A percentile compares a stretch with the other conserved stretches of the same genome.
Conservation (phyloP, 148 eudicot species). For the Diospyros kaki region DNA sequence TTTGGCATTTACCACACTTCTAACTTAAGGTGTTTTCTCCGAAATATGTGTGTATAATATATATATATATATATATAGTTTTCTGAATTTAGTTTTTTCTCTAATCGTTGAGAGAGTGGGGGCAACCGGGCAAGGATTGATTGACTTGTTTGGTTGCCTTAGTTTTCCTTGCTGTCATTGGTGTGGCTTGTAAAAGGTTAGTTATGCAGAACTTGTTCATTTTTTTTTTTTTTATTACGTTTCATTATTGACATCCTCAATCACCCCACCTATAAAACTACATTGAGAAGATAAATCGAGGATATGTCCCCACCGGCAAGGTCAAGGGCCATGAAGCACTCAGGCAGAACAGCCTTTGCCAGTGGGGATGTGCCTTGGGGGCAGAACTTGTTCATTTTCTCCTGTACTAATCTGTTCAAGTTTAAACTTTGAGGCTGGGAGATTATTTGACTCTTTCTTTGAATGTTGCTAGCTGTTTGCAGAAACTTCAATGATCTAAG, state of each 20-base stretch:
- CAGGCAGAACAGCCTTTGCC: no score
- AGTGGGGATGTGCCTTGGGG: no score
- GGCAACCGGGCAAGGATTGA: neutral
- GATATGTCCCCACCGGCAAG: no score
- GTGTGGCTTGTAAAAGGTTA: constrained; percentile 10
- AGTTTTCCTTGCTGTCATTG: constrained; percentile 2
- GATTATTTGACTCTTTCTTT: neutral
- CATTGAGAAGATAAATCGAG: no score
- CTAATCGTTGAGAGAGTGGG: constrained; percentile 6
- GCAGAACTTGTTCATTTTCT: neutral
- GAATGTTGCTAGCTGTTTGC: constrained; percentile 8
- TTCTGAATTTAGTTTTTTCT: neutral
- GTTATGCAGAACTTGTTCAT: neutral
- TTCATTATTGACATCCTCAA: no score
- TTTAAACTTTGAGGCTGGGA: neutral
- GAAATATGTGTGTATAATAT: no score
- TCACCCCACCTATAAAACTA: no score
- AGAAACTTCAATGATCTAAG: constrained; percentile 12
- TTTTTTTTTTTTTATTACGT: no score
- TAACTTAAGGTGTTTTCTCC: no score
- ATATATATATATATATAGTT: no score
- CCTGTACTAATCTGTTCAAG: neutral
- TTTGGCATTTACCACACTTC: no score
- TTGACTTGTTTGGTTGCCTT: constrained; percentile 8
- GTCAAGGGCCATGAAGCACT: no score